Evolutionary conservation across 1,139 yeast genomes (phyloP).

Genomic region (Lodderomyces beijingensis): DNA sequence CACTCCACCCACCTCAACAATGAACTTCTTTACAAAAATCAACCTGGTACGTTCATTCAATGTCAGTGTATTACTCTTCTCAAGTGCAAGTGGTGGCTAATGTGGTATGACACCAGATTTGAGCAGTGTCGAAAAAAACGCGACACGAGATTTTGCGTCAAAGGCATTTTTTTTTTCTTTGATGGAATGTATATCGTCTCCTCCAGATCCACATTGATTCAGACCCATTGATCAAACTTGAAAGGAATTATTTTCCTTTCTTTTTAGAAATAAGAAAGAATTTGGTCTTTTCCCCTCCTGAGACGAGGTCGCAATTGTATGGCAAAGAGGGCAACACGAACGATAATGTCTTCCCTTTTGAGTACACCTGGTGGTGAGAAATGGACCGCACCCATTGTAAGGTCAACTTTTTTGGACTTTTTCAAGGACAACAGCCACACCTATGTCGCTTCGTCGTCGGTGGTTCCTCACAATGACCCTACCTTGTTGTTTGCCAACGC

Average conservation of each 20-base stretch:
- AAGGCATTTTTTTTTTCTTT: background rate
- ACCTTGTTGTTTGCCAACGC: slow-evolving; percentile 94
- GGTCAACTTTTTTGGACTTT: slow-evolving; percentile 79
- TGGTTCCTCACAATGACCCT: slow-evolving; percentile 96
- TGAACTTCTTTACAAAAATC: no score
- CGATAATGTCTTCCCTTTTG: slow-evolving; percentile 11
- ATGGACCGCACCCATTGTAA: slow-evolving; percentile 75
- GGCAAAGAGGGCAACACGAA: slow-evolving; percentile 5
- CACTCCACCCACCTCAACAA: no score
- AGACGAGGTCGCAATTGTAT: slow-evolving; percentile 5
- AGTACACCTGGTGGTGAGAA: slow-evolving; percentile 16
- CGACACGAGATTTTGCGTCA: background rate
- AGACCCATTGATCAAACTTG: no score
- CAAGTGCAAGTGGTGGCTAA: no score
- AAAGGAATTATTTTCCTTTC: no score
- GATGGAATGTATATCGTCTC: no score
- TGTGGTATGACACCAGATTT: no score
- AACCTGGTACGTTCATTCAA: no score
- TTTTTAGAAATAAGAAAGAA: background rate
- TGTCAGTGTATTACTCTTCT: no score
- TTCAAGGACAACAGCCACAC: slow-evolving; percentile 68
- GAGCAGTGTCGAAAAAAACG: slow-evolving; percentile 2
- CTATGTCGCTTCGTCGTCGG: slow-evolving; percentile 89
- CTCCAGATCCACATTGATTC: no score
- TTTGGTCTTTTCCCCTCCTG: background rate